Base-by-base conservation (phyloP, 345 rosid species). In the Mangifera indica region DNA sequence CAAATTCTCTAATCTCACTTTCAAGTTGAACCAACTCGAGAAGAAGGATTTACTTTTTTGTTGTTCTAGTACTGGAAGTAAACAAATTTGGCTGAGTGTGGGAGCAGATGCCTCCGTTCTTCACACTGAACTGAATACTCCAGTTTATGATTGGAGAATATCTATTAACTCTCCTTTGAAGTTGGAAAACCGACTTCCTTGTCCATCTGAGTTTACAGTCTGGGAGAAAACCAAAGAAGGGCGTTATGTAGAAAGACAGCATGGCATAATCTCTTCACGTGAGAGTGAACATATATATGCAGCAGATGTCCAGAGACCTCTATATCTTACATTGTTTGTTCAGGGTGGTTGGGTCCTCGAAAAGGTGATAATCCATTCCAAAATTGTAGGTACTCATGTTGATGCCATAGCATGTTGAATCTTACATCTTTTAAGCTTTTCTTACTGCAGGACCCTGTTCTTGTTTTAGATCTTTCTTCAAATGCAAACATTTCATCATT, bases 141-240 rank as follows among this genome's bases (percentile, higher is more conserved):
- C 98, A 54, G 93, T 95, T 52, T 95, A 92, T 83, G 99, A 95
- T 81, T 95, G 99, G 99, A 88, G 81, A 82, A 86, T 95, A 78
- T 88, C 96, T 64, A 76, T 95, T 42, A 89, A 76, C 77, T 84
- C 98, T 73, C 98, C 98, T 67, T 79, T 95, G 85, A 93, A 87
- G 86, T 79, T 95, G 76, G 99, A 95, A 86, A 95, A 95, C 74
- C 93, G 97, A 55, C 93, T 95, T 72, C 92, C 99, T 70, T 92
- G 96, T 80, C 78, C 88, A 29, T 93, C 88, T 75, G 89, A 89
- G 72, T 92, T 92, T 84, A 92, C 91, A 54, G 71, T 95, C 56
- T 92, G 91, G 96, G 98, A 95, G 77, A 95, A 80, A 75, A 62
- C 87, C 0, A 90, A 80, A 74, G 97, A 91, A 80, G 98, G 93